Base-by-base conservation (phyloP, 495 filamentous ascomycete species). In the Cairneyella variabilis region DNA sequence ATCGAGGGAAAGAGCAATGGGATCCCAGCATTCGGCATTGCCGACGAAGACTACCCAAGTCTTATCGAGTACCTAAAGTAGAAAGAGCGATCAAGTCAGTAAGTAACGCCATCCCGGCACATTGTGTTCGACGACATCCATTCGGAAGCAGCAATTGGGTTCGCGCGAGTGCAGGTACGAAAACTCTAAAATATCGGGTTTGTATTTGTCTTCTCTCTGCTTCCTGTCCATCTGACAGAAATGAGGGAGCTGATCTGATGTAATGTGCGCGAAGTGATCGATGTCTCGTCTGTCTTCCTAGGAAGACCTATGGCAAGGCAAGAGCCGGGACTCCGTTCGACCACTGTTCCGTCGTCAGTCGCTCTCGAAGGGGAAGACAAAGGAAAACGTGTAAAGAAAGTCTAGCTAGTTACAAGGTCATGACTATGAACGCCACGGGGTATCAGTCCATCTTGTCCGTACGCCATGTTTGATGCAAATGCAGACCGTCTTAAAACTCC, bases 291-390 rank as follows among this genome's bases (percentile, higher is more conserved):
- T 53, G 57, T 54, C 37, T 42, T 39, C 36, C 7, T 14, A 17
- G 18, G 34, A n/a, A n/a, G n/a, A n/a, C n/a, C n/a, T n/a, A n/a
- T n/a, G n/a, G n/a, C n/a, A n/a, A n/a, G n/a, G 47, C 22, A 46
- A 41, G 34, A 20, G 46, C 4, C 39, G 45, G 20, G 28, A 54
- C 30, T 39, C 36, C 41, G 23, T 30, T 60, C 57, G 53, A 63
- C 57, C 60, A 63, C 60, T 63, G 48, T 54, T 42, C 16, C 41
- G 22, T 36, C 42, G 60, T 63, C 53, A 63, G 60, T 63, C 28
- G 8, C 25, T 23, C 23, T 44, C 21, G 16, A 16, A 21, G 16
- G 21, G 43, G 40, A 55, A 47, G 30, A 16, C 23, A 60, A 56
- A 25, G n/a, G 28, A 39, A 53, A 41, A 38, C 48, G 38, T 21